phyloP scores from a whole-genome alignment of 768 basidiomycete species.

The Agaricus subrufescens region DNA sequence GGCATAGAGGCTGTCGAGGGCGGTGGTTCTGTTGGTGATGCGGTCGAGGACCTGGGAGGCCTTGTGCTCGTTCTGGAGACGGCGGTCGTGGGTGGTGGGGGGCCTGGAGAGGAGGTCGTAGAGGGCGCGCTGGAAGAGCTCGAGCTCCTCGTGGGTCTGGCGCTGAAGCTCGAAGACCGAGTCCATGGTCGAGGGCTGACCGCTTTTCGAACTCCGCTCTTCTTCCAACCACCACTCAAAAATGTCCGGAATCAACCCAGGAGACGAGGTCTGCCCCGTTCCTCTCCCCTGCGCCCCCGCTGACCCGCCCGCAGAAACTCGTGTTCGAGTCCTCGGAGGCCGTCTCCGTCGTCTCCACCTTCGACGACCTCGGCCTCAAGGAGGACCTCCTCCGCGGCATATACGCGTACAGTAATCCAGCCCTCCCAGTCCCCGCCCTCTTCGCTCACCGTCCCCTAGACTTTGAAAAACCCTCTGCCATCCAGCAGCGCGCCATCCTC shows the following conservation, averaged over 20 bases:
- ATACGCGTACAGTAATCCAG: slow-evolving; percentile 87
- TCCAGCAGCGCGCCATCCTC: slow-evolving; percentile 96
- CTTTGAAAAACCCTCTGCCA: slow-evolving; percentile 98
- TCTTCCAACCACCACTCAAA: slow-evolving; percentile 39
- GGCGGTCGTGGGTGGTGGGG: slow-evolving; percentile 55
- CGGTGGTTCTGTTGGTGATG: slow-evolving; percentile 60
- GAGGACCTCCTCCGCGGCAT: slow-evolving; percentile 94
- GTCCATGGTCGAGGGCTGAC: slow-evolving; percentile 58
- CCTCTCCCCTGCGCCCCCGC: slow-evolving; percentile 4
- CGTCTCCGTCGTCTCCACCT: slow-evolving; percentile 83
- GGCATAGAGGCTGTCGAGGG: slow-evolving; percentile 70
- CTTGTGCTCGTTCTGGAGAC: slow-evolving; percentile 79
- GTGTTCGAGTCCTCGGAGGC: slow-evolving; percentile 95
- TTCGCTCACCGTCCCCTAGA: slow-evolving; percentile 31
- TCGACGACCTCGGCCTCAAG: slow-evolving; percentile 89
- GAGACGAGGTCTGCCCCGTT: slow-evolving; percentile 66
- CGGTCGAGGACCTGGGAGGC: slow-evolving; percentile 87
- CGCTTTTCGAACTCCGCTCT: slow-evolving; percentile 55
- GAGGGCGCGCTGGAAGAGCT: slow-evolving; percentile 85
- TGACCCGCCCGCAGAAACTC: slow-evolving; percentile 56
- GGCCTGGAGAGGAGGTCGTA: slow-evolving; percentile 77
- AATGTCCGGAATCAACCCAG: slow-evolving; percentile 81
- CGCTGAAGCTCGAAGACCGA: slow-evolving; percentile 91
- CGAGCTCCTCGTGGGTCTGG: slow-evolving; percentile 93
- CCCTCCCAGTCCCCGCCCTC: not conserved